These are phyloP conservation scores for Mycothermus thermophilus DNA, from an alignment of 495 filamentous ascomycete genomes.

Conservation along the genomic window DNA sequence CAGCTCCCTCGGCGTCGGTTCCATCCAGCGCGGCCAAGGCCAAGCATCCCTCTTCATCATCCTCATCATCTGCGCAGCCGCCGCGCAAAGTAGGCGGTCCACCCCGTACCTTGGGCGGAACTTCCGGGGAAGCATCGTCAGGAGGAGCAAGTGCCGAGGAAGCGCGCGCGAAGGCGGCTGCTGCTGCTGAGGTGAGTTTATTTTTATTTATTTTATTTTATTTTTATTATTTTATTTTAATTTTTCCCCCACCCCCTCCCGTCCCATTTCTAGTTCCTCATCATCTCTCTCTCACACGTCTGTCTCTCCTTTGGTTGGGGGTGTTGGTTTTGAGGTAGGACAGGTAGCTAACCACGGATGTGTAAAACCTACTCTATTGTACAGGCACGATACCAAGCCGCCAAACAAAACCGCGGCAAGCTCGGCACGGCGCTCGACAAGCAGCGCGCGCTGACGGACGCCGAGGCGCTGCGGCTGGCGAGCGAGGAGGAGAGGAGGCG, in stretches of 20 bases:
- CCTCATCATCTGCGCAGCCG: conserved; percentile 10
- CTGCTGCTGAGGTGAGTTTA: conserved; percentile 50
- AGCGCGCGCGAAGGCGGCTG: conserved; percentile 45
- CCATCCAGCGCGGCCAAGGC: conserved; percentile 19
- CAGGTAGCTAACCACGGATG: too few relatives aligned
- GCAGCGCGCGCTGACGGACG: conserved; percentile 48
- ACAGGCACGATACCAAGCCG: conserved; percentile 35
- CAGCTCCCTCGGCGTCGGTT: conserved; percentile 22
- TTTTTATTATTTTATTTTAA: too few relatives aligned
- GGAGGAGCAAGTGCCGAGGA: conserved; percentile 21
- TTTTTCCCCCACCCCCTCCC: background rate
- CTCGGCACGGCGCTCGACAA: conserved; percentile 26
- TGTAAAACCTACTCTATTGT: too few relatives aligned
- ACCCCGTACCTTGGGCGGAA: conserved; percentile 41
- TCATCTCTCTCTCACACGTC: background rate
- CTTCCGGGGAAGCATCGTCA: background rate
- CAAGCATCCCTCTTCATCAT: conserved; percentile 13
- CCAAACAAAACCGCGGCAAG: conserved; percentile 47
- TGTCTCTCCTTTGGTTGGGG: background rate
- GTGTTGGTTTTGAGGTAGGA: too few relatives aligned
- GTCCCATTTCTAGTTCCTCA: background rate
- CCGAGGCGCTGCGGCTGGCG: conserved; percentile 42
- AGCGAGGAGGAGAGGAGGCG: conserved; percentile 42
- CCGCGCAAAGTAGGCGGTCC: conserved; percentile 33
- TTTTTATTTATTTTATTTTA: too few relatives aligned